Evolutionary conservation across 2,329 filamentous ascomycete genomes (phyloP).

Genomic region (Claviceps cyperi): DNA sequence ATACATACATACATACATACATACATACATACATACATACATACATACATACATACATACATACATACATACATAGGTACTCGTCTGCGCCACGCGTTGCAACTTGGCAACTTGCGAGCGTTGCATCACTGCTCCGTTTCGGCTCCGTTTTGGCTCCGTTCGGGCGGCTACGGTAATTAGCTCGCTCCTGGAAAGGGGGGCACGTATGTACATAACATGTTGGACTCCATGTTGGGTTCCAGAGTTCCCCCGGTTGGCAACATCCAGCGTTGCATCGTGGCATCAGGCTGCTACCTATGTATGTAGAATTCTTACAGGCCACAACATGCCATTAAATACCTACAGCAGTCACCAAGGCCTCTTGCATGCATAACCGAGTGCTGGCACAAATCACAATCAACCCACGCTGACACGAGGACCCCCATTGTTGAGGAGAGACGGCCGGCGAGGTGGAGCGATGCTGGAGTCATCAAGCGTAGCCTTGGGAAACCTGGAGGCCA

Average conservation of each 20-base stretch:
- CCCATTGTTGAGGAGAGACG: background rate
- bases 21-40: too few species aligned
- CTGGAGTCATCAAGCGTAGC: background rate
- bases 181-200: background rate
- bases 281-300: background rate
- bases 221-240: background rate
- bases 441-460: background rate
- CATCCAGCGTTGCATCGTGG: background rate
- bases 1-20: too few species aligned
- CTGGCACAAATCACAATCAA: background rate
- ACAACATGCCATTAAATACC: background rate
- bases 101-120: too few species aligned
- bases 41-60: too few species aligned
- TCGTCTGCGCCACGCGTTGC: too few species aligned
- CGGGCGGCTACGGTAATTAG: background rate
- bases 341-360: background rate
- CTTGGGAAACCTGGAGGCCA: too few species aligned
- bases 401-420: background rate
- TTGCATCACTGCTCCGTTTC: too few species aligned
- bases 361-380: background rate
- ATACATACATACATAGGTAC: too few species aligned
- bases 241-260: background rate
- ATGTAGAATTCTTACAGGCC: too few species aligned
- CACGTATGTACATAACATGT: too few species aligned
- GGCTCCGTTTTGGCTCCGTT: background rate